A percentile compares a stretch with the other conserved stretches of the same genome.
Evolutionary conservation across 1,139 yeast genomes (phyloP).

Genomic region (Magnusiomyces magnusii): DNA sequence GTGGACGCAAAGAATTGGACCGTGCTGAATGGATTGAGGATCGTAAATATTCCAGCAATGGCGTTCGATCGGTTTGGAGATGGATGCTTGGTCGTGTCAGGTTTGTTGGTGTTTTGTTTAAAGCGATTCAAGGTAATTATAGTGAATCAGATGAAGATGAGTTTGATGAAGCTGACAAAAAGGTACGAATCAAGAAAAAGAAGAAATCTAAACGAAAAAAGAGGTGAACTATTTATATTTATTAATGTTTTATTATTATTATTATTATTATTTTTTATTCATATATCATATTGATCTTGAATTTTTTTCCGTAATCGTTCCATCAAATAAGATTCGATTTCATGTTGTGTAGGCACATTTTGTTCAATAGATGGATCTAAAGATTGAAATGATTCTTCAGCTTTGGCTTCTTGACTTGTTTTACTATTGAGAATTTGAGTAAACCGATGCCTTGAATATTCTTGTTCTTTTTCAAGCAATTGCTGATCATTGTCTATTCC

Average conservation of each 20-base stretch:
- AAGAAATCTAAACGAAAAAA: neutral
- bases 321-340: slow-evolving; percentile 44
- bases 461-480: slow-evolving; percentile 27
- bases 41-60: slow-evolving; percentile 24
- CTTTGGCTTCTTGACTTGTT: slow-evolving; percentile 12
- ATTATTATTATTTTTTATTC: neutral
- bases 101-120: neutral
- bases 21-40: slow-evolving; percentile 35
- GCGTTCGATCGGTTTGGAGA: neutral
- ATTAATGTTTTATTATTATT: neutral
- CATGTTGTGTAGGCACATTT: slow-evolving; percentile 36
- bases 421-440: slow-evolving; percentile 12
- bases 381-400: slow-evolving; percentile 18
- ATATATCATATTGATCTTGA: slow-evolving; percentile 25
- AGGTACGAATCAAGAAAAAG: neutral
- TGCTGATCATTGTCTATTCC: slow-evolving; percentile 37
- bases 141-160: neutral
- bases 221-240: neutral
- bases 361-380: slow-evolving; percentile 22
- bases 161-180: neutral
- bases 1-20: slow-evolving; percentile 61
- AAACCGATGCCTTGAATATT: slow-evolving; percentile 17
- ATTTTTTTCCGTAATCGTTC: slow-evolving; percentile 42
- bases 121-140: slow-evolving; percentile 1
- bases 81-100: slow-evolving; percentile 7